Base-by-base conservation (phyloP, 164 flowering plant genomes). In the Stephania japonica region DNA sequence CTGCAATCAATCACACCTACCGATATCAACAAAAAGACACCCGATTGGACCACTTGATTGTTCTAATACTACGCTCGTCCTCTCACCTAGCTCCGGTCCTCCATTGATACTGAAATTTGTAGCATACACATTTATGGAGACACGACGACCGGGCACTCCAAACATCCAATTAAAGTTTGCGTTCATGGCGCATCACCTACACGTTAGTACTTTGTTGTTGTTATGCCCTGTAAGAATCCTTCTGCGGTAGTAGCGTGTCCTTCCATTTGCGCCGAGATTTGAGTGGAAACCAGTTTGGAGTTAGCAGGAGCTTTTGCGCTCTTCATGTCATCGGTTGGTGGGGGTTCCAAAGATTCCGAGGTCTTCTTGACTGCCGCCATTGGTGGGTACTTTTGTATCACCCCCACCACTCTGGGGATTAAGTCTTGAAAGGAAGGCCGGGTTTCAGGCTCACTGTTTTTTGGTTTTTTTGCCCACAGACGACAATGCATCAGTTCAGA, bases 381-480 rank as follows among this genome's bases (percentile, higher is more conserved):
- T 42, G 82, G 50, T 61, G 74, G 62, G 21, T 42, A 42, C 59
- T 68, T 73, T 0, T 72, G 81, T 65, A 86, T 65, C 19, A 86
- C 50, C 19, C 53, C 70, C 16, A 77, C 73, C 88, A 86, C 80
- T 76, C 84, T 83, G 27, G 61, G 81, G 56, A 88, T 85, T 50
- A 92, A 81, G 10, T 87, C 87, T 83, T 86, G 78, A 67, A 92
- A 92, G 0, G 95, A 90, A 64, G 95, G 95, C 6, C 95, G 91
- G 8, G 74, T 23, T 25, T 67, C 83, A 16, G 93, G 89, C 13
- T 88, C 83, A 67, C 93, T 90, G 88, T 69, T 69, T 70, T 73
- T 67, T 68, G 27, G 18, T 70, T 73, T 66, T 75, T 50, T 56
- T 3, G 6, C 9, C 70, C 8, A 18, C 61, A 18, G 44, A 27